Evolutionary conservation across 148 eudicot species (phyloP).

Genomic region (Gaultheria prostrata): DNA sequence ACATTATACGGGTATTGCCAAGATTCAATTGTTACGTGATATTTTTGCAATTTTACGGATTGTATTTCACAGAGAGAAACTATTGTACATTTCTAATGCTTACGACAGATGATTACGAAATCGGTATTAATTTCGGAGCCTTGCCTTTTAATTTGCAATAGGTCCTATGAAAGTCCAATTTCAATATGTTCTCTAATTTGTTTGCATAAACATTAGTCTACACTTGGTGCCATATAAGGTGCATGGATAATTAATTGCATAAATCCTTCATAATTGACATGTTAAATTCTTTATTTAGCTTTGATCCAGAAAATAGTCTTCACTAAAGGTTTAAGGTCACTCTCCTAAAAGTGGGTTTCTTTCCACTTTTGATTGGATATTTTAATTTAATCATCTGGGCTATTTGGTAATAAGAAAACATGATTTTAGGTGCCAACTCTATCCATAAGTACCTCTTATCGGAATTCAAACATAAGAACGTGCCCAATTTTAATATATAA

Average conservation of each 20-base stretch:
- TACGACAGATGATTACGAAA: no score
- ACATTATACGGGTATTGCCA: neutral
- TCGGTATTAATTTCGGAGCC: no score
- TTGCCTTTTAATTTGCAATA: no score
- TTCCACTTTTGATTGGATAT: neutral
- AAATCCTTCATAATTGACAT: no score
- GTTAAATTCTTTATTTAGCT: no score
- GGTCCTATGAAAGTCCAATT: no score
- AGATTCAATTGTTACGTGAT: neutral
- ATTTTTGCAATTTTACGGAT: neutral
- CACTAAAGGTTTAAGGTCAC: neutral
- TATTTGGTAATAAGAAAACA: neutral
- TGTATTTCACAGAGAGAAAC: neutral
- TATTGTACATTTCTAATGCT: no score
- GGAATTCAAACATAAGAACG: neutral
- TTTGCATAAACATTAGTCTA: no score
- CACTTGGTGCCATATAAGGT: no score
- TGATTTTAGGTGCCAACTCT: neutral
- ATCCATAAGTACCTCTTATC: neutral
- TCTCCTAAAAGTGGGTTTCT: neutral
- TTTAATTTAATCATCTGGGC: neutral
- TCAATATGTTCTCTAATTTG: no score
- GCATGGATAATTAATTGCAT: no score
- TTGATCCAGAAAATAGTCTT: no score
- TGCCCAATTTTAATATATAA: neutral